phyloP scores from a whole-genome alignment of 371 early-diverging fungal genomes.

The Rhizomucor pusillus region DNA sequence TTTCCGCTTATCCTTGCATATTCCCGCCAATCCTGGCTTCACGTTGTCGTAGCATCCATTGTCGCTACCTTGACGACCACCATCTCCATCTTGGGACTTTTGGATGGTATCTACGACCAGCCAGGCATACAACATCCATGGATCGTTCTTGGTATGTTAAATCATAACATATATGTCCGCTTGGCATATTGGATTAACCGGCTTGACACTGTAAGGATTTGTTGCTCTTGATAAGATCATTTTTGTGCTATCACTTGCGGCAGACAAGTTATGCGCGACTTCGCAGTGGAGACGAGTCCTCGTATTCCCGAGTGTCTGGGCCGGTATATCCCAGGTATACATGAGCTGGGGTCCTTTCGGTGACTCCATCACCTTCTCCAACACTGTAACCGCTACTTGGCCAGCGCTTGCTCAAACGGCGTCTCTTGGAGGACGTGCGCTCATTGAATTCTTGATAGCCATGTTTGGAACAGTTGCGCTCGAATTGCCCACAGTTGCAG shows the following conservation, averaged over 20 bases:
- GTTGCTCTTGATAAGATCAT: background rate
- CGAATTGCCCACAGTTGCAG: constrained; percentile 13
- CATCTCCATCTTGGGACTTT: constrained; percentile 20
- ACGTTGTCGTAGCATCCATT: constrained; percentile 14
- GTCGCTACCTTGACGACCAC: constrained; percentile 9
- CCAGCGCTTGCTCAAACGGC: constrained; percentile 27
- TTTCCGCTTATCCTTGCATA: constrained; percentile 25
- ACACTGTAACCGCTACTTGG: constrained; percentile 18
- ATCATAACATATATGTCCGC: background rate
- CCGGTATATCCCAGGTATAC: constrained; percentile 22
- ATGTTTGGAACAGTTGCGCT: constrained; percentile 23
- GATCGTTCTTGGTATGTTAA: constrained; percentile 11
- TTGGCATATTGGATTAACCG: background rate
- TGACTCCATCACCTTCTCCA: constrained; percentile 22
- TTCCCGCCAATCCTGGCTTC: constrained; percentile 14
- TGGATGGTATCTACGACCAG: constrained; percentile 1
- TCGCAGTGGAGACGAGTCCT: constrained; percentile 14
- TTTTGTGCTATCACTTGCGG: constrained; percentile 9
- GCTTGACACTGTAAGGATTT: background rate
- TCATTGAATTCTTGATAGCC: constrained; percentile 28
- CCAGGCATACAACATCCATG: constrained; percentile 16
- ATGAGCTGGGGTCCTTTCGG: constrained; percentile 20
- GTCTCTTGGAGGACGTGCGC: constrained; percentile 21
- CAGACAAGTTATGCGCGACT: background rate
- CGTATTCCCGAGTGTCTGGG: constrained; percentile 27